These are phyloP conservation scores for Trichoderma asperelloides DNA, from an alignment of 495 filamentous ascomycete species.

Conservation along the genomic window DNA sequence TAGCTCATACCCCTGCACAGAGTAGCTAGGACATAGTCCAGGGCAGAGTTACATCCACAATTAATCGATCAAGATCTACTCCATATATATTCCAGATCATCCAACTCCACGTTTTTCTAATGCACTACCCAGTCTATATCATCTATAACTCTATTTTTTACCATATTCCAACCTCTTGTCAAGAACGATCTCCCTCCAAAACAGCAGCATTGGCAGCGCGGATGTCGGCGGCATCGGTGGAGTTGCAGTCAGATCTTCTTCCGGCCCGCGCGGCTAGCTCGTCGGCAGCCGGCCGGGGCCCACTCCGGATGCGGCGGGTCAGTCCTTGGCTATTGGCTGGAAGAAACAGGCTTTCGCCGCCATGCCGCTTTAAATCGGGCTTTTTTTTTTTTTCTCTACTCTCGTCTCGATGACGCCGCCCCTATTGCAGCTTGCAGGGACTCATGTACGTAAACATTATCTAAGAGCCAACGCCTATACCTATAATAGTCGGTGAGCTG, in stretches of 20 bases:
- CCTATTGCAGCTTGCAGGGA: not conserved
- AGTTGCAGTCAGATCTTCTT: not conserved
- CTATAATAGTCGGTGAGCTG: not conserved
- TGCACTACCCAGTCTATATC: not conserved
- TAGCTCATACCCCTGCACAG: not conserved
- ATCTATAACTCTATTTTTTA: not conserved
- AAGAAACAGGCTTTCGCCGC: not conserved
- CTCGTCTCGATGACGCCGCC: not conserved
- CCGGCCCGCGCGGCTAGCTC: not conserved
- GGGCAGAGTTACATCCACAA: not conserved
- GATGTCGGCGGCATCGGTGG: conserved; percentile 7
- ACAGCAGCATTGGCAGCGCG: not conserved
- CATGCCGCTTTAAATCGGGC: not conserved
- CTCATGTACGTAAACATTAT: not conserved
- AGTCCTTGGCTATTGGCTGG: not conserved
- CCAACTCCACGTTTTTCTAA: not conserved
- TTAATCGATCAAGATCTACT: not conserved
- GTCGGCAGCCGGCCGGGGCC: conserved; percentile 2
- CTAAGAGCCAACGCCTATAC: not conserved
- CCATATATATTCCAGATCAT: not conserved
- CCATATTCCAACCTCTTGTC: not conserved
- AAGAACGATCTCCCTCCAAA: not conserved
- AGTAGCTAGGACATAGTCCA: not conserved
- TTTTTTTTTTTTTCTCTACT: not conserved
- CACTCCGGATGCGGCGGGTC: not conserved